Conservation (phyloP, 2,329 filamentous ascomycete genomes). For the Sporothrix luriei region DNA sequence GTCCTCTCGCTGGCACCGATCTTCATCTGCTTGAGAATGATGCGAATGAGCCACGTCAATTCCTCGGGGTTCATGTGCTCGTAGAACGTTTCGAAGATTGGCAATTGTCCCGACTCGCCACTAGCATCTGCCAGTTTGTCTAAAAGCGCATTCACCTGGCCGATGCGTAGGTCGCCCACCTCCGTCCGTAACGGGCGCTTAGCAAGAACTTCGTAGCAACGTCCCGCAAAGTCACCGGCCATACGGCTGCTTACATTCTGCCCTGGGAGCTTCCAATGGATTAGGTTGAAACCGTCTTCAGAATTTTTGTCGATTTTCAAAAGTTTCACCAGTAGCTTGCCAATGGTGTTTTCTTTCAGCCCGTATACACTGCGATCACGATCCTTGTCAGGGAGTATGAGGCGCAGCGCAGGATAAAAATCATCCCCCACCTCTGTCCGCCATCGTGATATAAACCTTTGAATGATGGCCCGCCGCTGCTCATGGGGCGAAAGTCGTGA, state of each 20-base stretch:
- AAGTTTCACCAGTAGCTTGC: conserved; percentile 85
- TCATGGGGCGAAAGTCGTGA: conserved; percentile 71
- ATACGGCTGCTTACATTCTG: conserved; percentile 63
- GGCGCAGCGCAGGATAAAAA: conserved; percentile 86
- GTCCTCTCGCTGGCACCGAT: conserved; percentile 83
- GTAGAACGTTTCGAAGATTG: conserved; percentile 83
- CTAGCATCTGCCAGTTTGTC: conserved; percentile 74
- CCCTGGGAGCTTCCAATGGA: conserved; percentile 91
- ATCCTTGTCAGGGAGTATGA: conserved; percentile 92
- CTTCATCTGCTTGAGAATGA: conserved; percentile 79
- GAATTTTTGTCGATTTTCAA: conserved; percentile 91
- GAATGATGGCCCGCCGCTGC: conserved; percentile 76
- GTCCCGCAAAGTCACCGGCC: conserved; percentile 88
- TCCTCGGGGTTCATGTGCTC: conserved; percentile 90
- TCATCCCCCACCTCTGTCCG: conserved; percentile 85
- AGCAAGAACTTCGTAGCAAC: conserved; percentile 83
- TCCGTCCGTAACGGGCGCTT: conserved; percentile 77
- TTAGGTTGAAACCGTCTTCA: conserved; percentile 79
- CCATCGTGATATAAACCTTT: conserved; percentile 85
- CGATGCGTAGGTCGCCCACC: conserved; percentile 79
- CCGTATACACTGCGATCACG: conserved; percentile 90
- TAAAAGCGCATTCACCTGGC: conserved; percentile 83
- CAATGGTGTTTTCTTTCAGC: conserved; percentile 88
- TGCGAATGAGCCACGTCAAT: conserved; percentile 90
- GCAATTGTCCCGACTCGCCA: conserved; percentile 81